Evolutionary conservation across 2,329 filamentous ascomycete genomes (phyloP).

Genomic region (Cylindrodendrum hubeiense): DNA sequence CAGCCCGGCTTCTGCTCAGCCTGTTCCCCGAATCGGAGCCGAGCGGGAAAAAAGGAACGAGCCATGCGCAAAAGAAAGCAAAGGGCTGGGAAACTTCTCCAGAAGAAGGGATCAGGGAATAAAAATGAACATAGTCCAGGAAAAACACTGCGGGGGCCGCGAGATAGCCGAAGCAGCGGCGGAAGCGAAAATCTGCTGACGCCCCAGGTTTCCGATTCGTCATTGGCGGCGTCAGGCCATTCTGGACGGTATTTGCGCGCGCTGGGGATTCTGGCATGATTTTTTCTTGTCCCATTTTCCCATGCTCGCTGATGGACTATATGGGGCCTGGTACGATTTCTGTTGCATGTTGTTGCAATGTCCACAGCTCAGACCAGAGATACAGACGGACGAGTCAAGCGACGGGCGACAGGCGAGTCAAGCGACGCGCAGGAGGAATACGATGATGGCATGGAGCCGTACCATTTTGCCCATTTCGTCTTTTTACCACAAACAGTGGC

Average conservation of each 20-base stretch:
- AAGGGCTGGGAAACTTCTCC: slow-evolving; percentile 10
- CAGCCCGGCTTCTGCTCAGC: background rate
- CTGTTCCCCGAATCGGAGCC: slow-evolving; percentile 10
- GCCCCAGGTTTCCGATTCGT: slow-evolving; percentile 24
- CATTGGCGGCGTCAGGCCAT: slow-evolving; percentile 24
- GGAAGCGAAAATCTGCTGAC: slow-evolving; percentile 28
- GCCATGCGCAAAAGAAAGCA: background rate
- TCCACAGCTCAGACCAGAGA: slow-evolving; percentile 23
- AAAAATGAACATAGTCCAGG: background rate
- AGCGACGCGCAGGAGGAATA: background rate
- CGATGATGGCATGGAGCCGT: background rate
- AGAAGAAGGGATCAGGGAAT: background rate
- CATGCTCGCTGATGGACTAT: background rate
- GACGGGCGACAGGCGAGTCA: no score
- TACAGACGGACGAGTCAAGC: background rate
- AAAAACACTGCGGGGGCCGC: slow-evolving; percentile 4
- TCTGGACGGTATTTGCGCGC: slow-evolving; percentile 1
- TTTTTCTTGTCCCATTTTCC: slow-evolving; percentile 2
- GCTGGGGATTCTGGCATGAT: slow-evolving; percentile 24
- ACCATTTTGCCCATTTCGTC: no score
- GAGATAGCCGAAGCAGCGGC: slow-evolving; percentile 22
- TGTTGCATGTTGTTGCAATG: background rate
- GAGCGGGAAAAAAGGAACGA: background rate
- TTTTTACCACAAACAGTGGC: background rate
- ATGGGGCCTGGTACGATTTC: slow-evolving; percentile 26